These are phyloP conservation scores for Austroboletus novae-zelandiae DNA, from an alignment of 1,284 basidiomycete genomes.

Conservation along the genomic window DNA sequence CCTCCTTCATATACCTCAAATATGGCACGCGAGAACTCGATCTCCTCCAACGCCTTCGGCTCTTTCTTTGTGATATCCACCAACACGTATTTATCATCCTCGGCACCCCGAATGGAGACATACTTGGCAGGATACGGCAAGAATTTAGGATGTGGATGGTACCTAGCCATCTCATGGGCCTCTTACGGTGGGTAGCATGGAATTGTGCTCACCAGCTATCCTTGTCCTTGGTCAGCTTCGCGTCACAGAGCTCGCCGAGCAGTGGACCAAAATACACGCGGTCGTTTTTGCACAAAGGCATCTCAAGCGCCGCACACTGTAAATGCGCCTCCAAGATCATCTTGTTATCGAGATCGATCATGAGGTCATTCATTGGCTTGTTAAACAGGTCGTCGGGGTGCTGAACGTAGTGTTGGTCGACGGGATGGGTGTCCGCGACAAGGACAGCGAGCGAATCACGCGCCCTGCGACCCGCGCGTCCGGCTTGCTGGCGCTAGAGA, in stretches of 20 bases:
- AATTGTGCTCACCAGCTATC: conserved; percentile 62
- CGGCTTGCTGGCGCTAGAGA: conserved; percentile 79
- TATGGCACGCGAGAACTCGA: conserved; percentile 82
- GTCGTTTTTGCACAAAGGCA: conserved; percentile 75
- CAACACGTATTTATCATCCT: conserved; percentile 78
- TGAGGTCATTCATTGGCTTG: conserved; percentile 58
- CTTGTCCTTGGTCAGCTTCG: conserved; percentile 54
- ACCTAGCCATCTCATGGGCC: conserved; percentile 46
- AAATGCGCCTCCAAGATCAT: conserved; percentile 82
- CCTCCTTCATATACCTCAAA: conserved; percentile 86
- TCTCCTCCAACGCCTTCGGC: conserved; percentile 72
- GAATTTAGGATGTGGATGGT: conserved; percentile 75
- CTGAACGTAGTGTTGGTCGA: conserved; percentile 78
- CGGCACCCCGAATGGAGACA: conserved; percentile 74
- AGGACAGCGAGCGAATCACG: conserved; percentile 83
- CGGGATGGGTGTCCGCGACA: conserved; percentile 68
- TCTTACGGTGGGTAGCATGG: neutral
- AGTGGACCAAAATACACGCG: conserved; percentile 69
- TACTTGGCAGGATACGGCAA: conserved; percentile 74
- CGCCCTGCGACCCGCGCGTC: conserved; percentile 81
- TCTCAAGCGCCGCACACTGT: conserved; percentile 86
- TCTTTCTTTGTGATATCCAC: conserved; percentile 58
- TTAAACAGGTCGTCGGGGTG: conserved; percentile 74
- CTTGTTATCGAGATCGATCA: conserved; percentile 74
- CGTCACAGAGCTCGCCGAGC: conserved; percentile 56